A percentile compares a stretch with the other conserved stretches of the same genome.
Evolutionary conservation across 192 early-diverging fungal species (phyloP).

Genomic region (Linnemannia elongata): DNA sequence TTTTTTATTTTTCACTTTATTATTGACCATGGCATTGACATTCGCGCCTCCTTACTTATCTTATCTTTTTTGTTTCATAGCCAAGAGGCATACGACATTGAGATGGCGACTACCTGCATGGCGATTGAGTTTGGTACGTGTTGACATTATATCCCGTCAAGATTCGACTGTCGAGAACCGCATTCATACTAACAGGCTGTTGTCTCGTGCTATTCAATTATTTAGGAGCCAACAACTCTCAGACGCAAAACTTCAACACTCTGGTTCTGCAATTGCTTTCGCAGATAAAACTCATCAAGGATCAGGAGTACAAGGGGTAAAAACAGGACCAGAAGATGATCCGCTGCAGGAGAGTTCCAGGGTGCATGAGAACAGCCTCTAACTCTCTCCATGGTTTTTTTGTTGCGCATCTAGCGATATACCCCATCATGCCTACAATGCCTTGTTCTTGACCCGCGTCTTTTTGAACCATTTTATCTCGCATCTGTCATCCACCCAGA

Average conservation of each 20-base stretch:
- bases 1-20: no score
- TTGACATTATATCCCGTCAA: neutral
- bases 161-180: neutral
- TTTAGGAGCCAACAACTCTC: conserved; percentile 71
- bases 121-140: conserved; percentile 72
- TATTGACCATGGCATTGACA: neutral
- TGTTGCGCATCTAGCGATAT: conserved; percentile 63
- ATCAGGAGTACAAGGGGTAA: conserved; percentile 60
- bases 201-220: neutral
- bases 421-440: conserved; percentile 73
- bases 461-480: conserved; percentile 78
- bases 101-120: conserved; percentile 73
- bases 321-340: neutral
- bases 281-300: conserved; percentile 68
- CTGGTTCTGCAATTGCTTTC: conserved; percentile 71
- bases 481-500: conserved; percentile 63
- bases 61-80: conserved; percentile 43
- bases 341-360: neutral
- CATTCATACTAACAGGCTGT: neutral
- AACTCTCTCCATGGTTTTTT: neutral
- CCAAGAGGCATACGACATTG: conserved; percentile 80
- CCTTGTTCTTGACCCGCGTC: conserved; percentile 73
- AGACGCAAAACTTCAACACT: conserved; percentile 77
- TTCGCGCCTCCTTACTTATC: neutral
- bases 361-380: neutral